Percentiles rank a stretch among this genome's conserved stretches.
Evolutionary conservation across 768 basidiomycete species (phyloP).

Genomic region (Tylopilus felleus): DNA sequence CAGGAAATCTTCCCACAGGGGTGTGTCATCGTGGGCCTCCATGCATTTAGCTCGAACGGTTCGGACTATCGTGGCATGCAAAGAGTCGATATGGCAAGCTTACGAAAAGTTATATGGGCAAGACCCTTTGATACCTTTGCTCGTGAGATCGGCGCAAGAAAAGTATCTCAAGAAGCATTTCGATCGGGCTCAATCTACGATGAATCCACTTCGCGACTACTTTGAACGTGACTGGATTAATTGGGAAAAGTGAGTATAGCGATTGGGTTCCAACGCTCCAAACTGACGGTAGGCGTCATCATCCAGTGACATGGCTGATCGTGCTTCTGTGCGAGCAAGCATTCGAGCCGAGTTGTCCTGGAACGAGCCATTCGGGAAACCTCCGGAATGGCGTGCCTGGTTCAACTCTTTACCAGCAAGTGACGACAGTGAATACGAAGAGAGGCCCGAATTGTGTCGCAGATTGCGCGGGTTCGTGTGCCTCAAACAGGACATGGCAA

Average conservation of each 20-base stretch:
- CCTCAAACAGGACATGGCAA: constrained; percentile 34
- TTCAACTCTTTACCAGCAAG: constrained; percentile 30
- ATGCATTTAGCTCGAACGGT: constrained; percentile 68
- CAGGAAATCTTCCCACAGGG: constrained; percentile 24
- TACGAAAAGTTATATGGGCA: constrained; percentile 49
- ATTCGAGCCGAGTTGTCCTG: constrained; percentile 49
- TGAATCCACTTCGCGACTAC: constrained; percentile 46
- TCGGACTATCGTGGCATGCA: constrained; percentile 56
- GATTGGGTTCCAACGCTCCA: not conserved
- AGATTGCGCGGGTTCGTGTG: constrained; percentile 54
- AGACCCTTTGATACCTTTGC: constrained; percentile 36
- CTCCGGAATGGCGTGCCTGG: constrained; percentile 55
- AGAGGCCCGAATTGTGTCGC: constrained; percentile 34
- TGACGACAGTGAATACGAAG: constrained; percentile 18
- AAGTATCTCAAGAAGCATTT: constrained; percentile 26
- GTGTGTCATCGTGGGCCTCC: constrained; percentile 44
- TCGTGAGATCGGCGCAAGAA: constrained; percentile 36
- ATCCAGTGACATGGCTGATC: constrained; percentile 71
- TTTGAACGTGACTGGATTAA: constrained; percentile 67
- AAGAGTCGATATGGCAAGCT: constrained; percentile 65
- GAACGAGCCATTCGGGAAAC: constrained; percentile 46
- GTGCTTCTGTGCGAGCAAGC: constrained; percentile 55
- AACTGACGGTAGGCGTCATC: constrained; percentile 7
- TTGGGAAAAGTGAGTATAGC: constrained; percentile 59
- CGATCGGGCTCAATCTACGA: constrained; percentile 17